A percentile compares a stretch with the other conserved stretches of the same genome.
Evolutionary conservation across 108 stramenopile species (phyloP).

Genomic region (Aurantiochytrium sp.): DNA sequence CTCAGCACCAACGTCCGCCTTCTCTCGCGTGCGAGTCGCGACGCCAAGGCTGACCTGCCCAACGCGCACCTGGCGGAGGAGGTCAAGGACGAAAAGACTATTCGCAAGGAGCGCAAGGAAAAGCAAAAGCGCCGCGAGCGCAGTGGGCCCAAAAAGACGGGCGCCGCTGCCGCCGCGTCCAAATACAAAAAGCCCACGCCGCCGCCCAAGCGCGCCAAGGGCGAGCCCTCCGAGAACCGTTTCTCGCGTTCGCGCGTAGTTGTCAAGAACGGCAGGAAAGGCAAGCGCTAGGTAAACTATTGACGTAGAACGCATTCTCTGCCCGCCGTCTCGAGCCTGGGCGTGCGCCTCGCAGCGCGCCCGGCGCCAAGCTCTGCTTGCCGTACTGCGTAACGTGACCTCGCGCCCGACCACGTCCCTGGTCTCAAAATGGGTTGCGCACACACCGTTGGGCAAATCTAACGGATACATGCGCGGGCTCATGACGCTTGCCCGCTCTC

Average conservation of each 20-base stretch:
- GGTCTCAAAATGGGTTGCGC: too few species aligned
- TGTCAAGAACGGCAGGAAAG: neutral
- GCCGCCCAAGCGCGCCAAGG: slow-evolving; percentile 9
- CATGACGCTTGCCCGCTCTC: too few species aligned
- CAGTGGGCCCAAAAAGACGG: neutral
- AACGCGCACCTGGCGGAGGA: neutral
- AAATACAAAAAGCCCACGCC: neutral
- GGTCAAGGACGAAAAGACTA: slow-evolving; percentile 8
- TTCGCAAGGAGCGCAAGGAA: slow-evolving; percentile 30
- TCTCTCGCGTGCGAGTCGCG: neutral
- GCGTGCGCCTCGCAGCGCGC: too few species aligned
- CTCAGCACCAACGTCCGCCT: neutral
- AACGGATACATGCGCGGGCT: too few species aligned
- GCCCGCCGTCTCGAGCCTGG: too few species aligned
- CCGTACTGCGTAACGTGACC: too few species aligned
- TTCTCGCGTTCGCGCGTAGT: neutral
- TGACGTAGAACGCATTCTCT: too few species aligned
- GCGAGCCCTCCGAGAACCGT: neutral
- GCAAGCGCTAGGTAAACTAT: too few species aligned
- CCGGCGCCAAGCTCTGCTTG: too few species aligned
- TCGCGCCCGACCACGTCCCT: too few species aligned
- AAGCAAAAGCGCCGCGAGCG: neutral
- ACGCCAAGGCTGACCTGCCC: neutral
- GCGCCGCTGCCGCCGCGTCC: neutral
- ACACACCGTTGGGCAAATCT: too few species aligned